phyloP scores from a whole-genome alignment of 306 rosid species.

The Acacia confusa region DNA sequence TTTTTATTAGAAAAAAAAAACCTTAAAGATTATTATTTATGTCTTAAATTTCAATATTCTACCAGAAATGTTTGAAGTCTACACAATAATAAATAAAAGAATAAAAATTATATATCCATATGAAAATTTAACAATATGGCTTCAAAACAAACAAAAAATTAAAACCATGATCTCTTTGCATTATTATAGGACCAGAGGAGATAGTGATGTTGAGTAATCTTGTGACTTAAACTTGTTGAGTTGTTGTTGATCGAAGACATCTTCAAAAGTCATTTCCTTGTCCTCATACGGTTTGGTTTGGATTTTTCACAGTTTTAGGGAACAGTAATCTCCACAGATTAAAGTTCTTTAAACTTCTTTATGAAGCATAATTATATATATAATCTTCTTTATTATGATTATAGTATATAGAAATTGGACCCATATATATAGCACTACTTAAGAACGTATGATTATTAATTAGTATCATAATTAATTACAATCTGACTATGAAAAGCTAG shows the following conservation, averaged over 20 bases:
- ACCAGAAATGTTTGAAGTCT: too few species aligned
- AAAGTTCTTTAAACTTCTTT: not conserved
- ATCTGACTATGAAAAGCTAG: constrained; percentile 25
- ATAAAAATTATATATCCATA: too few species aligned
- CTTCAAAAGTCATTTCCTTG: constrained; percentile 20
- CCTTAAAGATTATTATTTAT: too few species aligned
- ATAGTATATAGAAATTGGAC: not conserved
- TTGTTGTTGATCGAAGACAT: constrained; percentile 34
- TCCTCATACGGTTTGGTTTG: not conserved
- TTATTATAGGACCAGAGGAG: too few species aligned
- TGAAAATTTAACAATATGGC: too few species aligned
- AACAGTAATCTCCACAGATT: not conserved
- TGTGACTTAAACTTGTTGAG: not conserved
- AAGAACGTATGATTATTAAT: not conserved
- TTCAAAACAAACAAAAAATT: too few species aligned
- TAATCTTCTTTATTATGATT: not conserved
- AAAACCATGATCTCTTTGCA: too few species aligned
- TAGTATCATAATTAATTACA: not conserved
- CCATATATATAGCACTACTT: not conserved
- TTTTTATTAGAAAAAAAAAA: too few species aligned
- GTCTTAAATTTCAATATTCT: too few species aligned
- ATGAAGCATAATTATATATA: not conserved
- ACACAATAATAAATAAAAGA: too few species aligned
- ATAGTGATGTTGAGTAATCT: constrained; percentile 9
- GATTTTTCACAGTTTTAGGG: constrained; percentile 3